These are phyloP conservation scores for Lentinula raphanica DNA, from an alignment of 768 basidiomycete genomes.

Conservation along the genomic window DNA sequence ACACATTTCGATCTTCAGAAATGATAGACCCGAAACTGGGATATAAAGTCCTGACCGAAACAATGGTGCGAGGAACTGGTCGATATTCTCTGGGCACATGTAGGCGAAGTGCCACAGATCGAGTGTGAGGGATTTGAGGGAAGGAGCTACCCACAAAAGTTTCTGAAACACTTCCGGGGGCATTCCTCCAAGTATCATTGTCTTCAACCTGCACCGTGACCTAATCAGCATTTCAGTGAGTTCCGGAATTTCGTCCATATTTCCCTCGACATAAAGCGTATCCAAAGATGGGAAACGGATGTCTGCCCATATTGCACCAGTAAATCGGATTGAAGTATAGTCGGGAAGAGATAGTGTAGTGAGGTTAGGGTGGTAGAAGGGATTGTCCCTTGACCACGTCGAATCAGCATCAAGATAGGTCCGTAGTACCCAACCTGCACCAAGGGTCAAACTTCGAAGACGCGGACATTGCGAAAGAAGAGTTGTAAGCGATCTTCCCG, in stretches of 20 bases:
- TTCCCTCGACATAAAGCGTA: neutral
- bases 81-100: neutral
- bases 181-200: neutral
- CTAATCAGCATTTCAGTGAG: neutral
- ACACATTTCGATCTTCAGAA: neutral
- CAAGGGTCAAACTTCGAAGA: neutral
- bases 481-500: neutral
- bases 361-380: neutral
- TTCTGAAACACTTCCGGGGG: neutral
- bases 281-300: neutral
- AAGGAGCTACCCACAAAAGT: neutral
- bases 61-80: neutral
- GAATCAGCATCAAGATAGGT: neutral
- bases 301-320: neutral
- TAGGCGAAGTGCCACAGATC: too few relatives aligned
- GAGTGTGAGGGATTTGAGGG: neutral
- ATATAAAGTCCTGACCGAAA: neutral
- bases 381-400: too few relatives aligned
- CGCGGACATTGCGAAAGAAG: neutral
- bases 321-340: neutral
- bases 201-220: neutral
- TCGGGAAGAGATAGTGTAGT: neutral
- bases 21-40: neutral
- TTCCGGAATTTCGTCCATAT: neutral
- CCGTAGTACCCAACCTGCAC: neutral